phyloP scores from a whole-genome alignment of 176 grass and related monocot genomes.

The Stipa capillata region DNA sequence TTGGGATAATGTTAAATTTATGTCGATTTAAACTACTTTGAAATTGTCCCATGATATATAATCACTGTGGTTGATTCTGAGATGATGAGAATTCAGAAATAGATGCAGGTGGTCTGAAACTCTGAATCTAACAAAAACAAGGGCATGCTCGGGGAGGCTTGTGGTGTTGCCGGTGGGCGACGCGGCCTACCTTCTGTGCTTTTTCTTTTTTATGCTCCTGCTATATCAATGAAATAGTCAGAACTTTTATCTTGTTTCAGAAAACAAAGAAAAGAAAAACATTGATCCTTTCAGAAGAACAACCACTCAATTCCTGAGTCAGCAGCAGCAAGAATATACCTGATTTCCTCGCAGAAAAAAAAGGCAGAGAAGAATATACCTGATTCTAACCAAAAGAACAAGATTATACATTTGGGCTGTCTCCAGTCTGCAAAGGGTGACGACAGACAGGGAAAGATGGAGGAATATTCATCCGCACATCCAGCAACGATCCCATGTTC shows the following conservation, averaged over 20 bases:
- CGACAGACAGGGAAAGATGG: not conserved
- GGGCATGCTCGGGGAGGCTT: too few relatives aligned
- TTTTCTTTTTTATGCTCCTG: too few relatives aligned
- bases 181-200: too few relatives aligned
- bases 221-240: too few relatives aligned
- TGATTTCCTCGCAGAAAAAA: too few relatives aligned
- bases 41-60: not conserved
- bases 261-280: not conserved
- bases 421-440: not conserved
- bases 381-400: too few relatives aligned
- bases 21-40: not conserved
- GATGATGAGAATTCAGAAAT: not conserved
- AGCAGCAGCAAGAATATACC: conserved; percentile 9
- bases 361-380: conserved; percentile 13
- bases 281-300: not conserved
- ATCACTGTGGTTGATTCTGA: not conserved
- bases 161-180: too few relatives aligned
- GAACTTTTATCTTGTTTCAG: too few relatives aligned
- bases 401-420: not conserved
- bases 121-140: not conserved
- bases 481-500: not conserved
- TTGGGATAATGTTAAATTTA: not conserved
- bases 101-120: not conserved
- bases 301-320: not conserved
- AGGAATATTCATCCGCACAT: conserved; percentile 11